Conservation (phyloP, 2,329 filamentous ascomycete genomes). For the Arthrobotrys sphaeroides region DNA sequence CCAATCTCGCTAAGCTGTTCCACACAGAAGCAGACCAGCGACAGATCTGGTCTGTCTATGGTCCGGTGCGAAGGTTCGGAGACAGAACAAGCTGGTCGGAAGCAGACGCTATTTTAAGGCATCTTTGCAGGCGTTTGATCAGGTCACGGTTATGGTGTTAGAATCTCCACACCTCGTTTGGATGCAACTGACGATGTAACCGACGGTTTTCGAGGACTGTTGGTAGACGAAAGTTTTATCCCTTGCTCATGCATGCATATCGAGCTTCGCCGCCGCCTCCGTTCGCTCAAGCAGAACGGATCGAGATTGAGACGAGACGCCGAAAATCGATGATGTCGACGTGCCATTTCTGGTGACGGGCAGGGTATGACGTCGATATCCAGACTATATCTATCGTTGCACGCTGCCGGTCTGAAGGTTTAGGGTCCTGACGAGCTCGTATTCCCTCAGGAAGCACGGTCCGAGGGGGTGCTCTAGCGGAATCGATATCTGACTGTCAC, state of each 20-base stretch:
- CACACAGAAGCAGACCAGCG: background rate
- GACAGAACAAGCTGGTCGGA: slow-evolving; percentile 40
- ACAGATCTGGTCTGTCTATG: too few species aligned
- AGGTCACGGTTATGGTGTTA: slow-evolving; percentile 30
- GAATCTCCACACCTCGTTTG: slow-evolving; percentile 33
- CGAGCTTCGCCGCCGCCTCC: slow-evolving; percentile 8
- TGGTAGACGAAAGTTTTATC: slow-evolving; percentile 4
- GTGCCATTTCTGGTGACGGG: background rate
- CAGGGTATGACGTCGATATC: background rate
- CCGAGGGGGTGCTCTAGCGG: background rate
- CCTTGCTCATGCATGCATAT: background rate
- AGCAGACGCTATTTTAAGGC: slow-evolving; percentile 46
- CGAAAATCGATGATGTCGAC: background rate
- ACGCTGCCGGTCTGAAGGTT: background rate
- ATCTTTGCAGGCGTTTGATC: background rate
- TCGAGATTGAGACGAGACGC: background rate
- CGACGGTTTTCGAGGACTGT: background rate
- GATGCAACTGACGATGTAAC: slow-evolving; percentile 16
- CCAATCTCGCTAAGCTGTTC: slow-evolving; percentile 42
- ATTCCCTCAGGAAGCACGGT: background rate
- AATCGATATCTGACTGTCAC: background rate
- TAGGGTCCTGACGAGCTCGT: slow-evolving; percentile 6
- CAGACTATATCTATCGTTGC: background rate
- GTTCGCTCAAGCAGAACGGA: background rate
- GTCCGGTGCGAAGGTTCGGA: too few species aligned